phyloP scores from a whole-genome alignment of 148 eudicot genomes.

The Camellia granthamiana region DNA sequence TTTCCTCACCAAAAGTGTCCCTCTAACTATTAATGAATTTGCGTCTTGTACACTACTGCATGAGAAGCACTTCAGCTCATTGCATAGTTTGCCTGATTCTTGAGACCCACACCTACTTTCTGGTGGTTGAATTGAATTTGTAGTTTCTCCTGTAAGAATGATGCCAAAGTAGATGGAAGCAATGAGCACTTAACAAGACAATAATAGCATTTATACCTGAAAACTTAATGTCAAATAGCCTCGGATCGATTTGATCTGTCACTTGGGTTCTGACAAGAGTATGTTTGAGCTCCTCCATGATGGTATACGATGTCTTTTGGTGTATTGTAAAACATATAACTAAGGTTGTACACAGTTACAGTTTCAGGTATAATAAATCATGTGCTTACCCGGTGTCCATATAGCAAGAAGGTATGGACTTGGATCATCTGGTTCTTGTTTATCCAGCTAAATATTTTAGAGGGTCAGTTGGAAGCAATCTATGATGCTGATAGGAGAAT shows the following conservation, averaged over 20 bases:
- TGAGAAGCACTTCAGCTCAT: slow-evolving; percentile 41
- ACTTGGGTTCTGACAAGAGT: slow-evolving; percentile 5
- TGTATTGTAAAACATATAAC: background rate
- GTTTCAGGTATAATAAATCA: background rate
- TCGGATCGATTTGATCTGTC: background rate
- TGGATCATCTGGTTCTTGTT: slow-evolving; percentile 73
- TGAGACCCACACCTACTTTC: slow-evolving; percentile 31
- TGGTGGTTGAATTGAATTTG: slow-evolving; percentile 46
- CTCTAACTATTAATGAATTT: slow-evolving; percentile 53
- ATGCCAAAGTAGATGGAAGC: slow-evolving; percentile 3
- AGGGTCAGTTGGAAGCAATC: slow-evolving; percentile 10
- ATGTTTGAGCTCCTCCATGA: background rate
- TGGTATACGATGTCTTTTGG: background rate
- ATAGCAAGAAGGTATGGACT: slow-evolving; percentile 76
- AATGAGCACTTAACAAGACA: background rate
- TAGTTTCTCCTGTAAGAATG: slow-evolving; percentile 49
- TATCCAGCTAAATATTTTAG: slow-evolving; percentile 43
- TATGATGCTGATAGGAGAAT: background rate
- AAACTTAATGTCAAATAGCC: background rate
- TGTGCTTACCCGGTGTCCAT: slow-evolving; percentile 63
- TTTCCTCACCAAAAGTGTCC: slow-evolving; percentile 57
- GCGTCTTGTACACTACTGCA: slow-evolving; percentile 49
- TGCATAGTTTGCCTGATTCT: slow-evolving; percentile 38
- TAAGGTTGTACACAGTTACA: background rate
- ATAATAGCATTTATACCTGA: background rate